Evolutionary conservation across 2,329 filamentous ascomycete species (phyloP), one percentile per base, ranked within the genome.

Genomic region (Rachicladosporium sp.): DNA sequence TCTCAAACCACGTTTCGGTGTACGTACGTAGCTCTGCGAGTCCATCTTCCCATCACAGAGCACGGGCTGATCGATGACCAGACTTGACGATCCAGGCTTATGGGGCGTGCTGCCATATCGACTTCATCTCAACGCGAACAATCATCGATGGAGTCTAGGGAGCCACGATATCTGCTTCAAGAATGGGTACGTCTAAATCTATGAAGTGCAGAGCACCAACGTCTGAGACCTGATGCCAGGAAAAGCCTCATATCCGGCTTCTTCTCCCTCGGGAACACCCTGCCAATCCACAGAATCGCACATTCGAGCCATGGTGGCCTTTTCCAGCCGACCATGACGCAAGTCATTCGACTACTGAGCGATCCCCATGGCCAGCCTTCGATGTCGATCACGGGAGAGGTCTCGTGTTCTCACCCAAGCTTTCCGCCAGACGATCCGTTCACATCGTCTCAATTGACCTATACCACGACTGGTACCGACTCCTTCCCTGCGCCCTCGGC

Each of bases 151-250:
- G 86, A 78, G 80, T 7, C 73, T 98, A 40, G 91, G 85, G 15
- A 93, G 87, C 53, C 85, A 95, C 59, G 91, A 98, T 61, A 88
- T 98, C 44, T 95, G 88, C 64, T 98, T 93, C 61, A 80, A 80
- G 53, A 89, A 85, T 57, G 80, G 76, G 85, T 91, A 65, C 45
- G 68, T 50, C 7, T n/a, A 8, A 4, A 7, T 19, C 11, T 11
- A 10, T 33, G 8, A 13, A 10, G 1, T 10, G 21, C 9, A 35
- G 10, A n/a, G 11, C 29, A 32, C 15, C 7, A 11, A 4, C 21
- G 19, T 3, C 30, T 12, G 6, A 10, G 3, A 19, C 15, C 6
- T 3, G 6, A 31, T 6, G 5, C 9, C 19, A 41, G 38, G 11
- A 30, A 36, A 21, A 89, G 85, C 56, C 57, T 74, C 31, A 63